Evolutionary conservation across 331 rosid genomes (phyloP).

Genomic region (Malus hybrid): DNA sequence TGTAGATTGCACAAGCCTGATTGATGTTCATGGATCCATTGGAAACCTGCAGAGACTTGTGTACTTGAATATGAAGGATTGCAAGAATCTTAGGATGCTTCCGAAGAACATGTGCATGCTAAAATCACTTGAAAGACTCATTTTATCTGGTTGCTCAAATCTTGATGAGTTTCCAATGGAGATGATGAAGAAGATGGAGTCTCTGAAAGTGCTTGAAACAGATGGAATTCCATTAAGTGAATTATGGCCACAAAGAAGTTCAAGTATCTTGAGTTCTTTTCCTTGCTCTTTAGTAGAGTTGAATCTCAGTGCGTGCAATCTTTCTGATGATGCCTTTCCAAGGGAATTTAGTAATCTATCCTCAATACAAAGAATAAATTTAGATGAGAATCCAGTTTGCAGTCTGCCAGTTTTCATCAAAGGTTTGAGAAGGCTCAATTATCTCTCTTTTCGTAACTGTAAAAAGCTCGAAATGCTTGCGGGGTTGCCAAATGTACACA

Average conservation of each 20-base stretch:
- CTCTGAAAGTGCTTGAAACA: not conserved
- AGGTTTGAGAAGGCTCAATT: no score
- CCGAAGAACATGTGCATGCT: no score
- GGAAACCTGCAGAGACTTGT: not conserved
- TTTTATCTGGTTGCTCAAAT: no score
- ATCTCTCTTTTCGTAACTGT: no score
- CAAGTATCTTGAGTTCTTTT: not conserved
- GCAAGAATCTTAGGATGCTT: no score
- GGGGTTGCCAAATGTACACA: no score
- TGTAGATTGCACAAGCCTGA: not conserved
- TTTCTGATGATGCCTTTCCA: not conserved
- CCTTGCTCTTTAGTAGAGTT: not conserved
- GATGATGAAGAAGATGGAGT: not conserved
- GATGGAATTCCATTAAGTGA: not conserved
- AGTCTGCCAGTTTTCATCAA: no score
- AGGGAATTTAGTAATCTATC: not conserved
- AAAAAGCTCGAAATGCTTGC: no score
- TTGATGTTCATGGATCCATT: constrained; percentile 3
- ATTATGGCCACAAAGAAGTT: not conserved
- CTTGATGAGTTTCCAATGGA: not conserved
- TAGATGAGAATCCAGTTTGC: not conserved
- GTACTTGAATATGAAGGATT: not conserved
- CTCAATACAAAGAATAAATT: not conserved
- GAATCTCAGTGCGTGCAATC: not conserved
- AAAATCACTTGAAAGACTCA: no score